These are phyloP conservation scores for Umbelopsis vinacea DNA, from an alignment of 192 early-diverging fungal genomes.

Conservation along the genomic window DNA sequence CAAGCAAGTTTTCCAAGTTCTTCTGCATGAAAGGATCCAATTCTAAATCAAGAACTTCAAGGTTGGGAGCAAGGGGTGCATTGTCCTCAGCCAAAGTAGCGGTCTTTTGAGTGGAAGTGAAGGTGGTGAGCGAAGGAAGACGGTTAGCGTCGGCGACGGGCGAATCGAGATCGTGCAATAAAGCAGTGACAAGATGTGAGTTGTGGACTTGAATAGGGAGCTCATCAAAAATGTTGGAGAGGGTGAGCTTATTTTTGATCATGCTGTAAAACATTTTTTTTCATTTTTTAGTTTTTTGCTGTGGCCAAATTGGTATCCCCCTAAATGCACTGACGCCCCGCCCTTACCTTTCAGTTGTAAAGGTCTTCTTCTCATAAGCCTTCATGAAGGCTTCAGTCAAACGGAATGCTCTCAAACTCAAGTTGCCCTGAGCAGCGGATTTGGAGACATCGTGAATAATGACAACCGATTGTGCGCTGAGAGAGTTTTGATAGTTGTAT, in stretches of 20 bases:
- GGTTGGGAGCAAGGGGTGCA: conserved; percentile 58
- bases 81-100: conserved; percentile 41
- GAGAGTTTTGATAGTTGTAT: conserved; percentile 87
- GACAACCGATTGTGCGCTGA: conserved; percentile 81
- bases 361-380: conserved; percentile 79
- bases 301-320: too few relatives aligned
- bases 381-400: conserved; percentile 86
- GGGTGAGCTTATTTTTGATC: conserved; percentile 75
- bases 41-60: conserved; percentile 79
- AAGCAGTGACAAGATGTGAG: conserved; percentile 77
- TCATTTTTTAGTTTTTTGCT: background rate
- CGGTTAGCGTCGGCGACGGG: conserved; percentile 50
- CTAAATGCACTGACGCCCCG: too few relatives aligned
- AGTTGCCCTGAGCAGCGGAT: conserved; percentile 81
- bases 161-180: conserved; percentile 75
- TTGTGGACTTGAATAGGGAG: conserved; percentile 88
- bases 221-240: conserved; percentile 88
- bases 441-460: conserved; percentile 92
- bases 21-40: conserved; percentile 87
- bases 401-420: conserved; percentile 86
- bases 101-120: conserved; percentile 40
- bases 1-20: conserved; percentile 80
- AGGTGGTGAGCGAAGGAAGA: conserved; percentile 68
- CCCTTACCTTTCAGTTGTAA: conserved; percentile 74
- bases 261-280: conserved; percentile 46